Evolutionary conservation across 2,329 filamentous ascomycete genomes (phyloP).

Genomic region (Alternaria sp.): DNA sequence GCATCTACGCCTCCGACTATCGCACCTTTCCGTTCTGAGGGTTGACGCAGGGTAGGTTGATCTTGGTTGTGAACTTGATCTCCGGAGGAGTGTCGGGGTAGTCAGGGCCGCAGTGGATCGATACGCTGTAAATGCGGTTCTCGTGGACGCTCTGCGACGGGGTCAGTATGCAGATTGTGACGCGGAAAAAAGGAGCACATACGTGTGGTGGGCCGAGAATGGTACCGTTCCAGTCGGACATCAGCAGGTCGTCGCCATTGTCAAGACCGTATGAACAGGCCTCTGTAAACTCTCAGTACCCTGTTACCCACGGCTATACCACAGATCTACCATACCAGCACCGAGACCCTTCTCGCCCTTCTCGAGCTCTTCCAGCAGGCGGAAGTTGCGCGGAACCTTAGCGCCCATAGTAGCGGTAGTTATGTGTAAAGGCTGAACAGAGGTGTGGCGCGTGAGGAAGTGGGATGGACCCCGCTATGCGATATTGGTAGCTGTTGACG

Average conservation of each 20-base stretch:
- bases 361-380: constrained; percentile 94
- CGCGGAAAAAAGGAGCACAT: constrained; percentile 49
- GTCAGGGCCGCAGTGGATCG: constrained; percentile 88
- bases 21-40: constrained; percentile 73
- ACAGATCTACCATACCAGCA: constrained; percentile 65
- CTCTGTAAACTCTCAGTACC: constrained; percentile 61
- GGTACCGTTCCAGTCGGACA: constrained; percentile 99
- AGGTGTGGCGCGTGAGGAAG: constrained; percentile 27
- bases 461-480: constrained; percentile 44
- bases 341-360: constrained; percentile 98
- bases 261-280: constrained; percentile 96
- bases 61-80: constrained; percentile 89
- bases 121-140: constrained; percentile 98
- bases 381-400: constrained; percentile 93
- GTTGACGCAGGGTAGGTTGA: constrained; percentile 97
- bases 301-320: not conserved
- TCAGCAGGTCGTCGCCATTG: constrained; percentile 90
- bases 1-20: not conserved
- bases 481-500: constrained; percentile 10
- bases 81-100: constrained; percentile 91
- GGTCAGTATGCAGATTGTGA: constrained; percentile 5
- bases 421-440: constrained; percentile 7
- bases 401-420: constrained; percentile 59
- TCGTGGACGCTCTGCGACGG: constrained; percentile 81
- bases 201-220: constrained; percentile 97